Base-by-base conservation (phyloP, 192 early-diverging fungal species). In the Umbelopsis isabellina region DNA sequence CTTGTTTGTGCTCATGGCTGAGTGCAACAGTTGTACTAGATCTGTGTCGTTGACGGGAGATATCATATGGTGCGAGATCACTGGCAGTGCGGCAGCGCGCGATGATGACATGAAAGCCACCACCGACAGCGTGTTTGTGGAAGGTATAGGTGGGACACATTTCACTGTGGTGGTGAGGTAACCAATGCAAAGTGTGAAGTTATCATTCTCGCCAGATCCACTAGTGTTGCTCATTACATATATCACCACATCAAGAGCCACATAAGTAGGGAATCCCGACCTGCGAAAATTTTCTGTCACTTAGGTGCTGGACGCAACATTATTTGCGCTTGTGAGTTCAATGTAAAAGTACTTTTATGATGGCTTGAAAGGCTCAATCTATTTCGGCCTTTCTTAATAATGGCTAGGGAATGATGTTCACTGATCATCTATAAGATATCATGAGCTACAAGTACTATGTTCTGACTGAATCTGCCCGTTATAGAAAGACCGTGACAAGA, bases 21-120 rank as follows among this genome's bases (percentile, higher is more conserved):
- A 61, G 30, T 61, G 55, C 30, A 61, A 11, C 2, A 61, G 11
- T 25, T 61, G 55, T 23, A 30, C 30, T 8, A 61, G 55, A 25
- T 61, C 55, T 10, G 55, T 61, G 27, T 61, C 30, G 30, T 61
- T 61, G 5, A 61, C 11, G 2, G 55, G 55, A n/a, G 33, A 22
- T 18, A 61, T 30, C 55, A 61, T 61, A 61, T 61, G 55, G 3
- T 30, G 55, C 18, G 55, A 22, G 18, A 61, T 35, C 27, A 61
- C 55, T 18, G 55, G 55, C 30, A 35, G 2, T 15, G 55, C 55
- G 16, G 27, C 55, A 61, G 55, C 21, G 18, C 30, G 27, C 2
- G 30, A 6, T 10, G 55, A 61, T 61, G 55, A 35, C 55, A 61
- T 61, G 55, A 61, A 61, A 16, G 23, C 55, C 11, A 61, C 55